phyloP scores from a whole-genome alignment of 176 grass and related monocot species.

The barley (Hordeum vulgare) region MorexV3_pseudomolecules_assembly NC_058522.1:11935173-11935672 shows the following conservation, averaged over 20 bases:
- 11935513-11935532: no score
- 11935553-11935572: no score
- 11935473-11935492: no score
- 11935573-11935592: no score
- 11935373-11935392: background rate
- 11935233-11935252: background rate
- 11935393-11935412: background rate
- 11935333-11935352: background rate
- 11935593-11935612: no score
- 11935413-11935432: background rate
- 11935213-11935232: background rate
- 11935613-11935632: no score
- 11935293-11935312: background rate
- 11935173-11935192: no score
- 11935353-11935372: background rate
- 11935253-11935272: background rate
- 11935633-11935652: no score
- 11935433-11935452: background rate
- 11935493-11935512: no score
- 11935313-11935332: background rate
- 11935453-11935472: background rate
- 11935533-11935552: no score
- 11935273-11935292: background rate
- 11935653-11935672: no score
- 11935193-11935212: background rate